phyloP scores from a whole-genome alignment of 1,284 basidiomycete genomes.

The Pseudozyma sp. region DNA sequence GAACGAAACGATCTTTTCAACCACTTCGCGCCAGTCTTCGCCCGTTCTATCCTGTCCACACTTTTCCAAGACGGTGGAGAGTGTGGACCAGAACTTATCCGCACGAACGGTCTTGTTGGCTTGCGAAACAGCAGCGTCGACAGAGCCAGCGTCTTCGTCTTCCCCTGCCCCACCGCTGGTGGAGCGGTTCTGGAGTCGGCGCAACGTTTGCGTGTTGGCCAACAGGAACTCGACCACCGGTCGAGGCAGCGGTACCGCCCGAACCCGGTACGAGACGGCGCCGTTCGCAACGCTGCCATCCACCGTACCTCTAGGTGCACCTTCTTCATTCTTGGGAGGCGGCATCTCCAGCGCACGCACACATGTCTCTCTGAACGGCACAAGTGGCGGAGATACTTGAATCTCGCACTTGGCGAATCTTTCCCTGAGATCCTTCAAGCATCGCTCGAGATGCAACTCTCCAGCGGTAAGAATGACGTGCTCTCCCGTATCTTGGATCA shows the following conservation, averaged over 20 bases:
- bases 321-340: constrained; percentile 78
- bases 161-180: constrained; percentile 31
- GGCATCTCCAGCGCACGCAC: constrained; percentile 81
- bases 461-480: constrained; percentile 97
- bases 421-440: constrained; percentile 92
- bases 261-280: constrained; percentile 83
- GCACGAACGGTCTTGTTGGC: constrained; percentile 53
- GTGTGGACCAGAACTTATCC: constrained; percentile 81
- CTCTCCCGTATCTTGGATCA: constrained; percentile 96
- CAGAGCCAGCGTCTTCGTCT: constrained; percentile 18
- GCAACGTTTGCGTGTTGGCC: constrained; percentile 75
- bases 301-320: constrained; percentile 82
- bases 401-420: constrained; percentile 93
- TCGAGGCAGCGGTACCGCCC: constrained; percentile 82
- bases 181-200: constrained; percentile 54
- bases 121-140: constrained; percentile 35
- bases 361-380: constrained; percentile 96
- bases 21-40: constrained; percentile 82
- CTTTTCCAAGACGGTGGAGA: constrained; percentile 75
- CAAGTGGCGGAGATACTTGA: constrained; percentile 92
- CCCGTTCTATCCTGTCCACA: constrained; percentile 74
- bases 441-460: constrained; percentile 96
- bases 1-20: constrained; percentile 86
- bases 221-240: constrained; percentile 80
- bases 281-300: constrained; percentile 78